A percentile compares a stretch with the other conserved stretches of the same genome.
Conservation (phyloP, 495 filamentous ascomycete genomes). For the Penicillium fimorum region DNA sequence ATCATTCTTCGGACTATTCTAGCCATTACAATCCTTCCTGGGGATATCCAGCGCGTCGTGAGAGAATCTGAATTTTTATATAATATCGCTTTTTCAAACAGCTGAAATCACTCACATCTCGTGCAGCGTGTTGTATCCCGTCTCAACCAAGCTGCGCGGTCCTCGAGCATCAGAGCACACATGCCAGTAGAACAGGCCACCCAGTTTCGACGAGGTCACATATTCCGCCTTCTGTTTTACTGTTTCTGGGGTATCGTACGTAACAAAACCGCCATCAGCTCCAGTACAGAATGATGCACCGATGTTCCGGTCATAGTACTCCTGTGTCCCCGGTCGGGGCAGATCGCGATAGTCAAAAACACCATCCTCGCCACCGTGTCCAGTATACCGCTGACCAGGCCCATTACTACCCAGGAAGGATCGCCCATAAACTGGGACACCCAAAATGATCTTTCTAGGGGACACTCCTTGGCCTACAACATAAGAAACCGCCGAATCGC, state of each 20-base stretch:
- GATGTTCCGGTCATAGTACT: slow-evolving; percentile 64
- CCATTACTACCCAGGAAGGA: slow-evolving; percentile 70
- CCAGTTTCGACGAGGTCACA: slow-evolving; percentile 71
- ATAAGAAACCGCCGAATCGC: slow-evolving; percentile 64
- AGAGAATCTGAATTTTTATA: not conserved
- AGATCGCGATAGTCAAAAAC: slow-evolving; percentile 80
- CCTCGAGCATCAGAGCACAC: slow-evolving; percentile 74
- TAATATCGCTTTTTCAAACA: not conserved
- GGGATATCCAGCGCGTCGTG: not conserved
- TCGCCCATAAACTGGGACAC: slow-evolving; percentile 77
- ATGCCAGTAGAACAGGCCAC: slow-evolving; percentile 89
- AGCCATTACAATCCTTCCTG: not conserved
- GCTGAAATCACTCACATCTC: slow-evolving; percentile 31
- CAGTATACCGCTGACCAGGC: slow-evolving; percentile 62
- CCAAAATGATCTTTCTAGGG: slow-evolving; percentile 71
- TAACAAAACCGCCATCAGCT: slow-evolving; percentile 81
- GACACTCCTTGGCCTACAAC: slow-evolving; percentile 66
- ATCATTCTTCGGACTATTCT: not conserved
- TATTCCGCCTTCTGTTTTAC: slow-evolving; percentile 84
- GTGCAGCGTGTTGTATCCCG: slow-evolving; percentile 72
- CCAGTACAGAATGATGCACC: slow-evolving; percentile 77
- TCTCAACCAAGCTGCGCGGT: slow-evolving; percentile 68
- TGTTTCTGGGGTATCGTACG: slow-evolving; percentile 80
- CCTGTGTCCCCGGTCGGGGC: slow-evolving; percentile 66
- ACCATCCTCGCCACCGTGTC: slow-evolving; percentile 71